Evolutionary conservation across 768 basidiomycete species (phyloP).

Genomic region (Auricularia cornea): DNA sequence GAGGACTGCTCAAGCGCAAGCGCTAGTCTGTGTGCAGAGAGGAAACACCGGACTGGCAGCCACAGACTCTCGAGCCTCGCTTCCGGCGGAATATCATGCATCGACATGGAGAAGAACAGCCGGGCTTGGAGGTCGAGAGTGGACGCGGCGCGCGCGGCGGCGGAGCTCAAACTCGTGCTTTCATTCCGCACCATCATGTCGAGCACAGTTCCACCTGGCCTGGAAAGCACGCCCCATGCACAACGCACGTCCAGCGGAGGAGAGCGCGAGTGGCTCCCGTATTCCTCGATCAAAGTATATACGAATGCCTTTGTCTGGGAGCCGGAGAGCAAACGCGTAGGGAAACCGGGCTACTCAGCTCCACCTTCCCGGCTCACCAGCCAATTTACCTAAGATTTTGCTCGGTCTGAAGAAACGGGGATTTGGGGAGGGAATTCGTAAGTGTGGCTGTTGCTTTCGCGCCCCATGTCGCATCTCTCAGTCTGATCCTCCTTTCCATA

Average conservation of each 20-base stretch:
- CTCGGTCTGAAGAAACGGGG: conserved; percentile 77
- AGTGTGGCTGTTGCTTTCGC: too few relatives aligned
- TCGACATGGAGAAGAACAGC: too few relatives aligned
- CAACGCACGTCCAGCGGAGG: conserved; percentile 33
- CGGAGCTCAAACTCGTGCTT: too few relatives aligned
- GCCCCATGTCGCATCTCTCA: conserved; percentile 16
- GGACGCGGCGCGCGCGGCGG: too few relatives aligned
- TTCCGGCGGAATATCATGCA: too few relatives aligned
- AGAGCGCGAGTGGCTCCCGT: conserved; percentile 40
- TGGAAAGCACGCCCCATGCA: conserved; percentile 21
- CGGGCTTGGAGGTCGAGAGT: too few relatives aligned
- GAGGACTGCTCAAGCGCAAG: too few relatives aligned
- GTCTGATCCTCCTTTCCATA: neutral
- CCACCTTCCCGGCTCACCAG: too few relatives aligned
- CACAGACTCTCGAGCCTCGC: too few relatives aligned
- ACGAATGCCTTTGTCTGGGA: conserved; percentile 61
- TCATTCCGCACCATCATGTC: neutral
- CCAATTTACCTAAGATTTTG: conserved; percentile 32
- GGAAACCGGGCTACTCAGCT: too few relatives aligned
- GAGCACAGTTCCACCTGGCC: conserved; percentile 37
- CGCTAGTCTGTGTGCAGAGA: too few relatives aligned
- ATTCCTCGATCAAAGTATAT: conserved; percentile 38
- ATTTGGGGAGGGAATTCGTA: conserved; percentile 56
- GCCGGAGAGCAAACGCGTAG: neutral
- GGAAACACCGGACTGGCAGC: too few relatives aligned